Evolutionary conservation across 148 eudicot genomes (phyloP).

Genomic region (Rhododendron henanense): DNA sequence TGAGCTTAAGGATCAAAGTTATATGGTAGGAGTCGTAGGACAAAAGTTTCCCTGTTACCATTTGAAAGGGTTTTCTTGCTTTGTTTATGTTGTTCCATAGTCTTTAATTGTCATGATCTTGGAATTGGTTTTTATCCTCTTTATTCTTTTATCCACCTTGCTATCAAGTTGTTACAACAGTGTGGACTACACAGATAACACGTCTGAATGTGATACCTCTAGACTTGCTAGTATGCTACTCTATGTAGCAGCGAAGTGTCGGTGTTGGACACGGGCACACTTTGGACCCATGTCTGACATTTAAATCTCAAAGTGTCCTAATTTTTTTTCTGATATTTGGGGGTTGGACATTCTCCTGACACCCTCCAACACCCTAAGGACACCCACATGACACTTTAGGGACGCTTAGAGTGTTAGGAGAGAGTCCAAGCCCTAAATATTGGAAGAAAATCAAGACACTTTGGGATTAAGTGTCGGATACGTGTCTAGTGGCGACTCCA

Average conservation of each 20-base stretch:
- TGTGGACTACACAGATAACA: neutral
- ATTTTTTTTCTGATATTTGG: no score
- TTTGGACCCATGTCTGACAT: no score
- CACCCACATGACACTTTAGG: no score
- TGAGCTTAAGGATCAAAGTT: neutral
- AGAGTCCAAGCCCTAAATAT: no score
- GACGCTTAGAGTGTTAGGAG: no score
- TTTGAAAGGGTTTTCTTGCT: neutral
- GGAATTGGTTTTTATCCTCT: neutral
- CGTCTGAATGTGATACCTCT: neutral
- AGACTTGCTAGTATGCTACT: neutral
- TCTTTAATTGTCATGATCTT: neutral
- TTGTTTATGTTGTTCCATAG: neutral
- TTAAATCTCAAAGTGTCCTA: no score
- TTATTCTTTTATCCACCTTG: neutral
- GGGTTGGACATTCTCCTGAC: no score
- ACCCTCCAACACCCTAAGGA: no score
- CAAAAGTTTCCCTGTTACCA: neutral
- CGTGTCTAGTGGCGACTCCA: neutral
- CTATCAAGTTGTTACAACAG: neutral
- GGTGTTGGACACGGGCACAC: no score
- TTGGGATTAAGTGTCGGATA: no score
- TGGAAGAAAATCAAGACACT: no score
- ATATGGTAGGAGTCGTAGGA: neutral
- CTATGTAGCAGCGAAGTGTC: no score